phyloP scores from a whole-genome alignment of 1,139 yeast genomes.

The Saccharomyces hybrid region DNA sequence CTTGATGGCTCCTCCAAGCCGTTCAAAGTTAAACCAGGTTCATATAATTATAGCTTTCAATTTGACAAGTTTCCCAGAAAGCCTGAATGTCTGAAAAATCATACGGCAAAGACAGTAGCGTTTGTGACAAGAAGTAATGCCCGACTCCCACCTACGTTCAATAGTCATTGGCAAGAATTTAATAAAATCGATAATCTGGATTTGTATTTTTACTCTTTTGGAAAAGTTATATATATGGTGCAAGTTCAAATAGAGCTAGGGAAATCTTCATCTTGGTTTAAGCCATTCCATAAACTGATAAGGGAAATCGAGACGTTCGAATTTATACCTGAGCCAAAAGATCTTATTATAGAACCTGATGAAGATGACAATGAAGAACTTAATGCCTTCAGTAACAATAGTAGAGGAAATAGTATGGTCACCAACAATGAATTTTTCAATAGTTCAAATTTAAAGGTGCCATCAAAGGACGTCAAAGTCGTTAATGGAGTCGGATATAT shows the following conservation, averaged over 20 bases:
- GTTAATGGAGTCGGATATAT: not conserved
- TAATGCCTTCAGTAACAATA: slow-evolving; percentile 1
- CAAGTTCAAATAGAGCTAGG: slow-evolving; percentile 26
- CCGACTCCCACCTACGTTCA: slow-evolving; percentile 28
- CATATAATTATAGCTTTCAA: slow-evolving; percentile 22
- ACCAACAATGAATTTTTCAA: not conserved
- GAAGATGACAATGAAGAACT: slow-evolving; percentile 9
- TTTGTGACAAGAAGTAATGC: slow-evolving; percentile 19
- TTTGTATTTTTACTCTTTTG: slow-evolving; percentile 24
- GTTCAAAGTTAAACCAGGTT: slow-evolving; percentile 25
- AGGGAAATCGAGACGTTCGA: slow-evolving; percentile 19
- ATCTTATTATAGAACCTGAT: slow-evolving; percentile 4
- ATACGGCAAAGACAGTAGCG: slow-evolving; percentile 15
- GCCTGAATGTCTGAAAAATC: slow-evolving; percentile 23
- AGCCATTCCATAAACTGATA: slow-evolving; percentile 20
- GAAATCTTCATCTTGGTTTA: slow-evolving; percentile 22
- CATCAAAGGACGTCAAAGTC: not conserved
- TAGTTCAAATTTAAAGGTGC: not conserved
- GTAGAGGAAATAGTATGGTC: not conserved
- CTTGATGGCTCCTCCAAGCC: slow-evolving; percentile 25
- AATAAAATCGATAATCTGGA: slow-evolving; percentile 22
- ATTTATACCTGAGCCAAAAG: slow-evolving; percentile 21
- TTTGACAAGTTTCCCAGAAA: slow-evolving; percentile 21
- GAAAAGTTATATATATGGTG: slow-evolving; percentile 24
- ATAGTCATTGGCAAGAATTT: slow-evolving; percentile 19